Base-by-base conservation (phyloP, 2,329 filamentous ascomycete genomes). In the Colletotrichum costaricense region DNA sequence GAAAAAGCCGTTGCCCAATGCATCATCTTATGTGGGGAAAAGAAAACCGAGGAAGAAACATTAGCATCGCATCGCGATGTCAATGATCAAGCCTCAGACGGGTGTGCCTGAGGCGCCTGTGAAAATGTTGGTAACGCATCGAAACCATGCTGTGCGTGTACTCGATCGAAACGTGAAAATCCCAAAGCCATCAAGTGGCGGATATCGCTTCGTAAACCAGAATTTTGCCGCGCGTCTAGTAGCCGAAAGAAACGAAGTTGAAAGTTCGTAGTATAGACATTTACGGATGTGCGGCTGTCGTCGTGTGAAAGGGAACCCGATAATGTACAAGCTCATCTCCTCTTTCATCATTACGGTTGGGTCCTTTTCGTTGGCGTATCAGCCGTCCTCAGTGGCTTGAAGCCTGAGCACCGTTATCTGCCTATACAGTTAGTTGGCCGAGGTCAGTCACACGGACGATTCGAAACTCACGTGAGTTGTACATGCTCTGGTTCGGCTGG, bases 401-500 rank as follows among this genome's bases (percentile, higher is more conserved):
- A 22, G 73, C 62, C 63, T 76, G 75, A 55, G 66, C 70, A 24
- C 70, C 75, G 65, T 76, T 72, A 70, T 78, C 75, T 78, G 75
- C 64, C 69, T 75, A 62, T 57, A 28, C 42, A 63, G 65, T 75
- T 58, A 75, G 65, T 57, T 19, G 24, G n/a, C 54, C 52, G 22
- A 54, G 30, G 54, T 46, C 38, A 11, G 52, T 49, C n/a, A 19
- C 24, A 49, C 28, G 16, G 11, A 42, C 3, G 8, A n/a, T 55
- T 46, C n/a, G 26, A 33, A 42, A 80, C 79, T 86, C 83, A 87
- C 89, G 87, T 82, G 90, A 89, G 81, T 81, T 89, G 79, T 92
- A 92, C 82, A 92, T 89, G 81, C 87, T 86, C 80, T 88, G 87
- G 76, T 85, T 88, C 28, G 88, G 86, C 78, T 88, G 86, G 66